Percentiles rank a stretch among this genome's conserved stretches.
Conservation (phyloP, 305 asterid genomes). For the Coffea humblotiana region DNA sequence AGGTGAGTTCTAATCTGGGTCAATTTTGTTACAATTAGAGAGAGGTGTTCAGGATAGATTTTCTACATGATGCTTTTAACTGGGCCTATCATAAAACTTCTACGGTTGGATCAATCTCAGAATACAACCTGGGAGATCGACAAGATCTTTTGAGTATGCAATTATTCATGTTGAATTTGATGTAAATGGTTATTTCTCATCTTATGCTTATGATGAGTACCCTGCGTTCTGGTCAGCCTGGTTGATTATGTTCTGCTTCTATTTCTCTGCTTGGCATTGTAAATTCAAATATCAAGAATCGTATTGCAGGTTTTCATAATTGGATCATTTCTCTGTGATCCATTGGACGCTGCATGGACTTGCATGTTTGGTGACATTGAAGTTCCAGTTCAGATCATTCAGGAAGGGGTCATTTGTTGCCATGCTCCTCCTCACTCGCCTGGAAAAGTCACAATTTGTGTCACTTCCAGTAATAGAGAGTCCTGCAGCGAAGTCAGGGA, state of each 20-base stretch:
- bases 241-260: not conserved
- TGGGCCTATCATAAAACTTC: not conserved
- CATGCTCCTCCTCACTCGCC: slow-evolving; percentile 72
- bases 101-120: not conserved
- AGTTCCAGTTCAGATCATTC: slow-evolving; percentile 86
- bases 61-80: not conserved
- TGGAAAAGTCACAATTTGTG: slow-evolving; percentile 76
- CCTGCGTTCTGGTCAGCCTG: not conserved
- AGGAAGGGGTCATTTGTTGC: slow-evolving; percentile 86
- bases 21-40: not conserved
- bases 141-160: not conserved
- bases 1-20: not conserved
- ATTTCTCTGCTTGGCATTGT: slow-evolving; percentile 16
- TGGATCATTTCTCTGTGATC: slow-evolving; percentile 84
- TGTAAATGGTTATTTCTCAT: not conserved
- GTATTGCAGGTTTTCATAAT: slow-evolving; percentile 71
- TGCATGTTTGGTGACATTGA: slow-evolving; percentile 96
- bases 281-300: slow-evolving; percentile 16
- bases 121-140: not conserved
- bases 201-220: not conserved
- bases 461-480: slow-evolving; percentile 78
- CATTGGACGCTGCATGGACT: slow-evolving; percentile 69
- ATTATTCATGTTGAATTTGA: not conserved
- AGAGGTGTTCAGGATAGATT: not conserved
- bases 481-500: slow-evolving; percentile 92